Conservation (phyloP, 192 early-diverging fungal species). For the Mortierella antarctica region DNA sequence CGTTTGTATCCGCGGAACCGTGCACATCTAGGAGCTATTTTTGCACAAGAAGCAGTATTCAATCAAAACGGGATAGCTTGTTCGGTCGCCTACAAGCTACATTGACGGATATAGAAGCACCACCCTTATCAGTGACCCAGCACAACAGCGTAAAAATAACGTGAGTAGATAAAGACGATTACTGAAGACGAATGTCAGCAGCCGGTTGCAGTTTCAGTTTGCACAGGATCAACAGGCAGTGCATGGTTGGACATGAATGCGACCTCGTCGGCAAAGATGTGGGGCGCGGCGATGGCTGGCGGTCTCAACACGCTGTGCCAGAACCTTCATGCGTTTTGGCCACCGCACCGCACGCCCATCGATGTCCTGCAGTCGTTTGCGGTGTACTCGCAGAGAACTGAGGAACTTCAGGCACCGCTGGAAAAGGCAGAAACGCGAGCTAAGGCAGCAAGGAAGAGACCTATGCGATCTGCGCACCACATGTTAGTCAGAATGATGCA, state of each 20-base stretch:
- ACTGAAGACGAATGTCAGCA: too few species aligned
- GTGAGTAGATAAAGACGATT: too few species aligned
- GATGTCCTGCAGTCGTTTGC: slow-evolving; percentile 78
- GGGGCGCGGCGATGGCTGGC: slow-evolving; percentile 63
- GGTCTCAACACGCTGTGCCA: slow-evolving; percentile 68
- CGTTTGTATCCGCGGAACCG: slow-evolving; percentile 18
- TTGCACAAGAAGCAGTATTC: too few species aligned
- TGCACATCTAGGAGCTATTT: slow-evolving; percentile 12
- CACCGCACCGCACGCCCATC: slow-evolving; percentile 81
- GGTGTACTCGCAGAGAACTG: slow-evolving; percentile 49
- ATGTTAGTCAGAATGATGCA: slow-evolving; percentile 62
- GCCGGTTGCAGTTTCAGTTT: too few species aligned
- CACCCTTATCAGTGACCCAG: too few species aligned
- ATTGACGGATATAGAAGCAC: too few species aligned
- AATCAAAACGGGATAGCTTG: too few species aligned
- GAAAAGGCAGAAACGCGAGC: slow-evolving; percentile 64
- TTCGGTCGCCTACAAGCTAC: too few species aligned
- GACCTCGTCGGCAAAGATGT: slow-evolving; percentile 43
- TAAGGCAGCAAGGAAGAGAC: slow-evolving; percentile 64
- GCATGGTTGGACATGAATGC: background rate
- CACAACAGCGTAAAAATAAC: too few species aligned
- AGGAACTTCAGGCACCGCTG: slow-evolving; percentile 57
- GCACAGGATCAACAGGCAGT: too few species aligned
- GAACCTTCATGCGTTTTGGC: slow-evolving; percentile 74
- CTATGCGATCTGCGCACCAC: slow-evolving; percentile 73